Evolutionary conservation across 1,139 yeast genomes (phyloP).

Genomic region (Meyerozyma smithsonii): DNA sequence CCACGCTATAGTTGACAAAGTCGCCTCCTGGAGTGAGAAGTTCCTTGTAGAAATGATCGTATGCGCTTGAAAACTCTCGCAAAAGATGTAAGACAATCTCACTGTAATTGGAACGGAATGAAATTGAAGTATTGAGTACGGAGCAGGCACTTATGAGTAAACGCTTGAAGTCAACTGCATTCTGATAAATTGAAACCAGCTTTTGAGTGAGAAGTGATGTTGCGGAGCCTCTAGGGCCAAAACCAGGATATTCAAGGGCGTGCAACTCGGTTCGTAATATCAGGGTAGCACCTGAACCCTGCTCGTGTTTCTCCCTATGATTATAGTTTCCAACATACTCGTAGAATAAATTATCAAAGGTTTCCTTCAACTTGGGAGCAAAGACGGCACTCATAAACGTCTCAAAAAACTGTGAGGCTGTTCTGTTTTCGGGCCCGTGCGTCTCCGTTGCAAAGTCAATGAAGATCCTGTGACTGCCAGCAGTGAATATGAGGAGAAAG

Average conservation of each 20-base stretch:
- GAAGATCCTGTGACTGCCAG: conserved; percentile 39
- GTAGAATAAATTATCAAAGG: conserved; percentile 37
- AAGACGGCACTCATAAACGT: conserved; percentile 62
- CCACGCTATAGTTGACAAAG: conserved; percentile 19
- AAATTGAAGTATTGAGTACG: conserved; percentile 57
- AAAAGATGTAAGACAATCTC: conserved; percentile 37
- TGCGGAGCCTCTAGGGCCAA: neutral
- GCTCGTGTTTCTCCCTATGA: neutral
- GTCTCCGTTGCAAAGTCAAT: conserved; percentile 11
- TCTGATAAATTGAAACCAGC: conserved; percentile 34
- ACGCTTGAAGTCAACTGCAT: conserved; percentile 50
- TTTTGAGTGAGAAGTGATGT: neutral
- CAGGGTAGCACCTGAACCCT: conserved; percentile 2
- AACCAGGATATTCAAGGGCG: neutral
- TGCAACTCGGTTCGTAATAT: conserved; percentile 2
- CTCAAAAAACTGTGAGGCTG: conserved; percentile 49
- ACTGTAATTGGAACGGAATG: conserved; percentile 50
- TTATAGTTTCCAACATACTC: conserved; percentile 23
- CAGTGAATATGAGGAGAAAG: conserved; percentile 52
- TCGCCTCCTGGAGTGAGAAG: conserved; percentile 15
- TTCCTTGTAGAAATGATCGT: conserved; percentile 27
- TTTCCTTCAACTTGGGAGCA: conserved; percentile 58
- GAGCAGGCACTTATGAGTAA: conserved; percentile 50
- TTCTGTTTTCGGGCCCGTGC: conserved; percentile 15
- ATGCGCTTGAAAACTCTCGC: conserved; percentile 27